Evolutionary conservation across 345 rosid species (phyloP), one percentile per base, ranked within the genome.

Genomic region (Boechera stricta): DNA sequence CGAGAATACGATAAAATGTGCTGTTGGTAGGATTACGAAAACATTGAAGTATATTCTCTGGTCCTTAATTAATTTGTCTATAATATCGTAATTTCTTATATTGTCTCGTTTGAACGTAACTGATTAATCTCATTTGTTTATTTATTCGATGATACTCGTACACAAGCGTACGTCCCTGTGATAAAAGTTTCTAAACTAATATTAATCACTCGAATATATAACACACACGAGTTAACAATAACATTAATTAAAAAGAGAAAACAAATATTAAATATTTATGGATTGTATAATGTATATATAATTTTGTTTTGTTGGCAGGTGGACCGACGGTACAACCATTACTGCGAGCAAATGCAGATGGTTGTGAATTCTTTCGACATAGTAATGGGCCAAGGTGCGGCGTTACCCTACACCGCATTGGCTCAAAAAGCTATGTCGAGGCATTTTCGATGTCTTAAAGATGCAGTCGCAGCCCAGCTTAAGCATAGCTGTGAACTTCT

Each of bases 351-450:
- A 71, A 94, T 94, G 97, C 98, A 92, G 72, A 87, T 86, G 97
- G 97, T 94, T 28, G 95, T 92, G 83, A 94, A 92, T 85, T 92
- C 97, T 70, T 94, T 90, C 74, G 98, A 94, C 74, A 76, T 92
- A 59, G 94, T 94, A 64, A 88, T 94, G 97, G 98, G 98, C 6
- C 90, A 85, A 11, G 92, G 98, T 3, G 86, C 98, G 1, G 97
- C 98, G 0, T 87, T 90, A 10, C 97, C 98, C 0, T 95, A 95
- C 87, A 95, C 99, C 0, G 90, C 94, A 5, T 87, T 95, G 3
- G 99, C 98, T 7, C 99, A 92, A 80, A 92, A 95, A 84, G 99
- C 99, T 26, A 95, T 95, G 99, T 95, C 99, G 0, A 79, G 99
- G 67, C 98, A 95, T 79, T 95, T 95, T 73, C 73, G 99, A 70